These are phyloP conservation scores for Gentiana dahurica DNA, from an alignment of 257 asterid genomes.

Conservation along the genomic window DNA sequence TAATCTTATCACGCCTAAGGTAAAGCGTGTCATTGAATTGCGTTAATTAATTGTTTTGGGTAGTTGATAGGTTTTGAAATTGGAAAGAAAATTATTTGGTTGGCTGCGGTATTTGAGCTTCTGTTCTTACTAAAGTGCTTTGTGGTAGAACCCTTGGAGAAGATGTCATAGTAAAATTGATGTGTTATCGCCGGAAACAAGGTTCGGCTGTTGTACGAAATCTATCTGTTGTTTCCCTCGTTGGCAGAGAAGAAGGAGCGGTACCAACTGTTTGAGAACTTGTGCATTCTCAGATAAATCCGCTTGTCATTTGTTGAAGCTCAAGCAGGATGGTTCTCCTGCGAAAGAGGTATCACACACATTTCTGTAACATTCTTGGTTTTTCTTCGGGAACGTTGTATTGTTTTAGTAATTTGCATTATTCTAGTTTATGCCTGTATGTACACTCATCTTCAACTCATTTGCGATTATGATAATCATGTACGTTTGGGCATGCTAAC, in stretches of 20 bases:
- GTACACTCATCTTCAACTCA: too few species aligned
- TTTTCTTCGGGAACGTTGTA: not conserved
- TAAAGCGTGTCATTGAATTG: too few species aligned
- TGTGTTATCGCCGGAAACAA: slow-evolving; percentile 21
- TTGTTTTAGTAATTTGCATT: not conserved
- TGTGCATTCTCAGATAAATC: slow-evolving; percentile 62
- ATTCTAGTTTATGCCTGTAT: too few species aligned
- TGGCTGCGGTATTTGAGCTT: not conserved
- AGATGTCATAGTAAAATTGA: slow-evolving; percentile 32
- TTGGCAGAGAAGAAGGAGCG: slow-evolving; percentile 34
- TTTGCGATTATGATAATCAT: too few species aligned
- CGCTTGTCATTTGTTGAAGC: slow-evolving; percentile 32
- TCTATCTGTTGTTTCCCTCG: slow-evolving; percentile 53
- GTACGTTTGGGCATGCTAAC: too few species aligned
- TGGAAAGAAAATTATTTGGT: not conserved
- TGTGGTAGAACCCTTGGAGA: slow-evolving; percentile 50
- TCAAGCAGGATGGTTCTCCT: slow-evolving; percentile 22
- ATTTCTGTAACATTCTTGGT: not conserved
- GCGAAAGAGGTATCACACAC: slow-evolving; percentile 27
- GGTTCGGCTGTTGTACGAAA: slow-evolving; percentile 20
- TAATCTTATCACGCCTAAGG: slow-evolving; percentile 15
- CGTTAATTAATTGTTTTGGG: not conserved
- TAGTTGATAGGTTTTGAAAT: not conserved
- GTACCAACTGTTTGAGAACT: slow-evolving; percentile 35
- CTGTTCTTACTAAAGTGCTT: not conserved